Evolutionary conservation across 2,329 filamentous ascomycete species (phyloP).

Genomic region (Tolypocladium nubicola): DNA sequence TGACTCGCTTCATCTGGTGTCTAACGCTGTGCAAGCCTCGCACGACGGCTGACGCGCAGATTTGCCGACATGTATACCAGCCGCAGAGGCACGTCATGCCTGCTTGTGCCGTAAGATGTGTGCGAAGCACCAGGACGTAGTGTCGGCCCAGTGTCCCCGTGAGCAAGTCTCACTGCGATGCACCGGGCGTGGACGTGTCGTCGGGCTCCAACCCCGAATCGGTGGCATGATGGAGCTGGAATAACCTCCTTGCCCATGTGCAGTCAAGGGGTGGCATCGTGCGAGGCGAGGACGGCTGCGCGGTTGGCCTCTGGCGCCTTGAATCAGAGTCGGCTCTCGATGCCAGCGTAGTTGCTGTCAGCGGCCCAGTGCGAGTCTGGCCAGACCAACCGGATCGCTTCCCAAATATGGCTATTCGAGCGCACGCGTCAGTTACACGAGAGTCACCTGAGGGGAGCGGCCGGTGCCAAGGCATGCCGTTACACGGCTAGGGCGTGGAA

Average conservation of each 20-base stretch:
- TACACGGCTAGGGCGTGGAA: slow-evolving; percentile 2
- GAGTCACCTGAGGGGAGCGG: not conserved
- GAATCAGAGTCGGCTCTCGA: slow-evolving; percentile 69
- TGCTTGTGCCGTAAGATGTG: not conserved
- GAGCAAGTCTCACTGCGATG: not conserved
- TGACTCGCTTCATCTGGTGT: slow-evolving; percentile 1
- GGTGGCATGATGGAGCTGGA: not conserved
- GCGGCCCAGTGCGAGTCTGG: slow-evolving; percentile 79
- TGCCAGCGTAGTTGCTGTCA: slow-evolving; percentile 53
- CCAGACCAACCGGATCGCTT: slow-evolving; percentile 85
- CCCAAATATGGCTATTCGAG: slow-evolving; percentile 70
- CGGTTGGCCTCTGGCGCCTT: not conserved
- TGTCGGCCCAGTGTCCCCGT: not conserved
- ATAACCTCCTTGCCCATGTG: not conserved
- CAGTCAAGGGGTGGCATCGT: not conserved
- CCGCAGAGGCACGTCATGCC: not conserved
- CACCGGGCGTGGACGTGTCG: not conserved
- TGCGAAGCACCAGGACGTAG: not conserved
- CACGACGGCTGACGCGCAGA: not conserved
- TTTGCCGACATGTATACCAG: not conserved
- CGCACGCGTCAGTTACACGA: slow-evolving; percentile 19
- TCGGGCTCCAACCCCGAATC: not conserved
- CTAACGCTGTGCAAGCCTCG: slow-evolving; percentile 1
- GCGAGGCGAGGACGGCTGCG: not conserved
- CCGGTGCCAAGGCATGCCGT: not conserved